Conservation (phyloP, 805 yeast genomes). For the Wickerhamiella galacta region DNA sequence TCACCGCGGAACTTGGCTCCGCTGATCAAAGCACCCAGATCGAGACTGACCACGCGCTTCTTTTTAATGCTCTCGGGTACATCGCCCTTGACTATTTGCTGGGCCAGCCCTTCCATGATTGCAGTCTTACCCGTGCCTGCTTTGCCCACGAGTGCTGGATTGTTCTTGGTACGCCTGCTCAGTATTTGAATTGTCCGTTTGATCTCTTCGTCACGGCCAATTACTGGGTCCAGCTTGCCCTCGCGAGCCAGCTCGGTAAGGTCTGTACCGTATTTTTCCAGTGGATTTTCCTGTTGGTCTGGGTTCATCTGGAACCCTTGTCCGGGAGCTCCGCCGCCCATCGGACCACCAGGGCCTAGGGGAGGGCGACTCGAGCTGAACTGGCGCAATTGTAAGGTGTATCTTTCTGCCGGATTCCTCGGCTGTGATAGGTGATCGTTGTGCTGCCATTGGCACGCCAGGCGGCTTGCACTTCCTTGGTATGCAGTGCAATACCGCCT, state of each 20-base stretch:
- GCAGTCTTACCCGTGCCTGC: conserved; percentile 99
- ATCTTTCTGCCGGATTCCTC: too few relatives aligned
- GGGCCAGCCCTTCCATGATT: conserved; percentile 91
- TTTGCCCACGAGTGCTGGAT: conserved; percentile 85
- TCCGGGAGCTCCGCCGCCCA: not conserved
- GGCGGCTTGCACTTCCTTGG: too few relatives aligned
- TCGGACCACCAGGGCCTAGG: not conserved
- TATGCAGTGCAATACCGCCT: too few relatives aligned
- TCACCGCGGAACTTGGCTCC: conserved; percentile 96
- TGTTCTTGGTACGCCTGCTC: conserved; percentile 85
- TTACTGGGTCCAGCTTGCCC: conserved; percentile 90
- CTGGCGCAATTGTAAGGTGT: too few relatives aligned
- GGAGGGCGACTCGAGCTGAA: not conserved
- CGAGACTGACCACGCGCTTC: conserved; percentile 68
- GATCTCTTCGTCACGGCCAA: conserved; percentile 92
- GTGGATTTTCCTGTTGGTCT: conserved; percentile 37
- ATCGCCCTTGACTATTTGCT: conserved; percentile 75
- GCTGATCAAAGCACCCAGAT: conserved; percentile 74
- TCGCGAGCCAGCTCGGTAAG: conserved; percentile 72
- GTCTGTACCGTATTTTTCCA: conserved; percentile 73
- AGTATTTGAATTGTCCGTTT: conserved; percentile 82
- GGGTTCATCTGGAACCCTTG: conserved; percentile 8
- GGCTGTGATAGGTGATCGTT: too few relatives aligned
- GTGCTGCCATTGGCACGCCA: too few relatives aligned
- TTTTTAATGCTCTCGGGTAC: conserved; percentile 90